phyloP scores from a whole-genome alignment of 225 moss, liverwort and hornwort species.

The Asterella californica region DNA sequence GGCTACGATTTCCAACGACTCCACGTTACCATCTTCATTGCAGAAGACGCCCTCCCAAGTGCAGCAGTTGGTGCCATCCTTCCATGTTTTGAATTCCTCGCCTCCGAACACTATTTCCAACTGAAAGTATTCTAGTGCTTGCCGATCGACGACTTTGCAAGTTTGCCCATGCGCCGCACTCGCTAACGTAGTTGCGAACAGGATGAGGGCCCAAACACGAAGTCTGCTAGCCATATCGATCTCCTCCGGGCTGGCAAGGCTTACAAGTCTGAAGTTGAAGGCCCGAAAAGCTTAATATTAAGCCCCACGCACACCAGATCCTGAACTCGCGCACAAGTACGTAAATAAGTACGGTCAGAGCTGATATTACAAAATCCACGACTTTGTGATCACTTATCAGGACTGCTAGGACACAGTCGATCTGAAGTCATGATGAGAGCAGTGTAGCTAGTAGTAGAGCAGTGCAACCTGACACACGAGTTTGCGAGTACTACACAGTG shows the following conservation, averaged over 20 bases:
- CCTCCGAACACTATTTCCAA: conserved; percentile 11
- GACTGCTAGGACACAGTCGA: too few species aligned
- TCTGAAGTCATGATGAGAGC: too few species aligned
- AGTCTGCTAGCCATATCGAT: not conserved
- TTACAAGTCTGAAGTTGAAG: too few species aligned
- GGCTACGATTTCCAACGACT: not conserved
- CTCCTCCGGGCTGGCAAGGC: not conserved
- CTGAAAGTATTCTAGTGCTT: conserved; percentile 14
- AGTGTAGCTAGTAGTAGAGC: too few species aligned
- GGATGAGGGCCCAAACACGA: not conserved
- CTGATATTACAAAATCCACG: too few species aligned
- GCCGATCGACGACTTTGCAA: not conserved
- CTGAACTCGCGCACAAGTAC: too few species aligned
- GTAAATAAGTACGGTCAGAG: too few species aligned
- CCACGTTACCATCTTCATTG: not conserved
- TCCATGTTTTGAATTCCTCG: conserved; percentile 4
- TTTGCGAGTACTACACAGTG: too few species aligned
- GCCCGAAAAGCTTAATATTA: too few species aligned
- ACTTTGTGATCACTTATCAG: too few species aligned
- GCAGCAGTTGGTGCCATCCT: conserved; percentile 15
- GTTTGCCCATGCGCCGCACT: not conserved
- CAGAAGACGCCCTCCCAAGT: conserved; percentile 7
- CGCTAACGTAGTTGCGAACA: not conserved
- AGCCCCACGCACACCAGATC: too few species aligned
- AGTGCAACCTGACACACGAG: too few species aligned